Percentiles rank a stretch among this genome's conserved stretches.
Evolutionary conservation across 2,329 filamentous ascomycete species (phyloP).

Genomic region (Eurotiales sp.): DNA sequence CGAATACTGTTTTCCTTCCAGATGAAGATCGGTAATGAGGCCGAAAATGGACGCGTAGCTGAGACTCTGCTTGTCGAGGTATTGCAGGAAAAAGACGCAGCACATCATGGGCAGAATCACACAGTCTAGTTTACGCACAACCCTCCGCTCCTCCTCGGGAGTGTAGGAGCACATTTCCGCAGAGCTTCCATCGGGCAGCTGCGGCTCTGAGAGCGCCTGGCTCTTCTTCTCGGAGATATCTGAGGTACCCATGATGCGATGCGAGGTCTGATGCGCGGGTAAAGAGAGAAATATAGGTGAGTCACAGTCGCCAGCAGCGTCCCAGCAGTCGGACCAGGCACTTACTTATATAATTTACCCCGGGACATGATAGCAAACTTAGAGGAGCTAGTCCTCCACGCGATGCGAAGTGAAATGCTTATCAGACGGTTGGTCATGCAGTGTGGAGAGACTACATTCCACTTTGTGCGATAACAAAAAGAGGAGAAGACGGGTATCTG

Average conservation of each 20-base stretch:
- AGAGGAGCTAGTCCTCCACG: neutral
- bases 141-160: constrained; percentile 18
- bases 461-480: neutral
- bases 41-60: constrained; percentile 46
- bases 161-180: constrained; percentile 6
- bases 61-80: constrained; percentile 39
- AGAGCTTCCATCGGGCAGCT: constrained; percentile 1
- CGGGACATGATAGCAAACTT: neutral
- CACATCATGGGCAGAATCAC: constrained; percentile 34
- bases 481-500: neutral
- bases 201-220: neutral
- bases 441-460: neutral
- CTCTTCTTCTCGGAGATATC: neutral
- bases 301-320: too few species aligned
- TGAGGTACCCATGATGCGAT: neutral
- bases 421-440: neutral
- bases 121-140: constrained; percentile 22
- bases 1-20: constrained; percentile 47
- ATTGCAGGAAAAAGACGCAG: constrained; percentile 43
- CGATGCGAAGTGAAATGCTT: neutral
- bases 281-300: neutral
- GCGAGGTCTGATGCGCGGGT: neutral
- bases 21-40: constrained; percentile 44
- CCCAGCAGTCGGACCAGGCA: neutral
- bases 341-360: neutral